Evolutionary conservation across 106 monocot species (phyloP), one percentile per base, ranked within the genome.

Genomic region (Dioscorea zingiberensis): DNA sequence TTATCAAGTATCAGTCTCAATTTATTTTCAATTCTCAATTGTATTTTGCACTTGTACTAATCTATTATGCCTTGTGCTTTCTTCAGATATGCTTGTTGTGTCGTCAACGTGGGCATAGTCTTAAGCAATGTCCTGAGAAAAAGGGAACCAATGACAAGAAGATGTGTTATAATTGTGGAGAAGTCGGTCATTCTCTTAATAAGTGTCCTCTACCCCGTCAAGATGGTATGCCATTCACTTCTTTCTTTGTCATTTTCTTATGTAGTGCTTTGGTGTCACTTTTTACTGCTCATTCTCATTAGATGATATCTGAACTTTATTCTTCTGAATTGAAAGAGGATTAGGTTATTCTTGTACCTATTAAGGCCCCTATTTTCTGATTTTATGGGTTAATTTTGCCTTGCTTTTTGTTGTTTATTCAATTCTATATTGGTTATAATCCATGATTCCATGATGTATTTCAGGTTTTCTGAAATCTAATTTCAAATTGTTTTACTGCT

Each of bases 141-240:
- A 59, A 44, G 38, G 89, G 81, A 60, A 55, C 44, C 16, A 46
- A 7, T 54, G 72, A 74, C n/a, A 77, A 72, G 62, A 98, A 98
- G 55, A 72, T 79, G 12, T 98, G 98, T 61, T 98, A 98, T 59
- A 98, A 98, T 66, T 98, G 98, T 74, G 98, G 98, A 58, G 86
- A 89, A 71, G 54, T 14, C 59, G 89, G 93, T 1, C 98, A 98
- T 73, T 76, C 92, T 49, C 84, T 93, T 51, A 81, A 77, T 2
- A 93, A 78, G 47, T 98, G 98, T 66, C 73, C 80, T 69, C 60
- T 74, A 32, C 93, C 98, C 19, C 76, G 84, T 62, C 60, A 87
- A 74, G 74, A 98, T 78, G 98, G 98, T 93, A 84, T 29, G 48
- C 30, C 16, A 3, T 25, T 17, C 11, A 16, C 55, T 23, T 17